Conservation (phyloP, 2,329 filamentous ascomycete species). For the Plenodomus biglobosus region DNA sequence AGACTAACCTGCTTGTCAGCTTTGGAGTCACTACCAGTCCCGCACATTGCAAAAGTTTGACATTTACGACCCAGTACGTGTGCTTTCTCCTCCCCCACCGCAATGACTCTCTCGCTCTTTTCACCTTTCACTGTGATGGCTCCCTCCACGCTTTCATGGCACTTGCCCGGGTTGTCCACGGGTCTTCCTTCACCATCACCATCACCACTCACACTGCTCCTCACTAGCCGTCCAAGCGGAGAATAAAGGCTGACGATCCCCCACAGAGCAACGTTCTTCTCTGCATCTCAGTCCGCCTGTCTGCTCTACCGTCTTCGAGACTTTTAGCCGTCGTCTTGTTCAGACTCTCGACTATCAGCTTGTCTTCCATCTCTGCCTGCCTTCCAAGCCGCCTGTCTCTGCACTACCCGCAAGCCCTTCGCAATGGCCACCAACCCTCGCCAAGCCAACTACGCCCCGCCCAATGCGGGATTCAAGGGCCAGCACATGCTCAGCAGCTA, state of each 20-base stretch:
- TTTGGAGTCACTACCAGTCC: slow-evolving; percentile 47
- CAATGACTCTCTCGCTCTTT: background rate
- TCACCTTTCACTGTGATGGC: slow-evolving; percentile 10
- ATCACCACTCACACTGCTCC: slow-evolving; percentile 19
- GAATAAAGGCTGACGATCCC: slow-evolving; percentile 14
- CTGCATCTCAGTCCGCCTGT: slow-evolving; percentile 33
- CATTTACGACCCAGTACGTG: slow-evolving; percentile 45
- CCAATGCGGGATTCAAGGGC: slow-evolving; percentile 33
- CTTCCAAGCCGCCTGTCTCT: background rate
- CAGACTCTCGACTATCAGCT: slow-evolving; percentile 9
- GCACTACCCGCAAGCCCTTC: background rate
- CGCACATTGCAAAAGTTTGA: slow-evolving; percentile 46
- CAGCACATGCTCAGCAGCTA: slow-evolving; percentile 38
- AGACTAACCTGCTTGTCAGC: slow-evolving; percentile 31
- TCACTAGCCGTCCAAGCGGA: background rate
- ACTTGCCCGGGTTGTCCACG: slow-evolving; percentile 2
- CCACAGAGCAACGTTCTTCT: slow-evolving; percentile 35
- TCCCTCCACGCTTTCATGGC: slow-evolving; percentile 1
- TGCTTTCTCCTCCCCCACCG: slow-evolving; percentile 7
- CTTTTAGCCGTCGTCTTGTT: slow-evolving; percentile 11
- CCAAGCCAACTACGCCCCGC: slow-evolving; percentile 32
- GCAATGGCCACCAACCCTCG: slow-evolving; percentile 37
- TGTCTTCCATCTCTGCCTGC: no score
- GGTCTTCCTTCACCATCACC: slow-evolving; percentile 15
- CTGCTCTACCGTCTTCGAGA: slow-evolving; percentile 18